Conservation (phyloP, 768 basidiomycete species). For the Gymnopilus dilepis region DNA sequence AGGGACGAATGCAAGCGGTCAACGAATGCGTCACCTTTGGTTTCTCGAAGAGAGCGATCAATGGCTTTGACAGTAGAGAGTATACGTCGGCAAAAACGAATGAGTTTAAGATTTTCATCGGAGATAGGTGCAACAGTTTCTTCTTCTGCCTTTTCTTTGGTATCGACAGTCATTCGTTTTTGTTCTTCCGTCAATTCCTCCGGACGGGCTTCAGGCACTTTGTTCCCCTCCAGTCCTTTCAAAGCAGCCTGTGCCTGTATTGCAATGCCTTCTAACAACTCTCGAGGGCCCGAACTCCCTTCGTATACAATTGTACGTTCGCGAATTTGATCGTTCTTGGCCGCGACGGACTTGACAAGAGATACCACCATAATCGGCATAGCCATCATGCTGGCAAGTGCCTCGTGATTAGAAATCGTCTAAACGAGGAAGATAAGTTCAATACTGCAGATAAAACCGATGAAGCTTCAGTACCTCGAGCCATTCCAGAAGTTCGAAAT, state of each 20-base stretch:
- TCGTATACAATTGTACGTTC: slow-evolving; percentile 90
- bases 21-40: slow-evolving; percentile 88
- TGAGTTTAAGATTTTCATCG: slow-evolving; percentile 81
- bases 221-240: slow-evolving; percentile 80
- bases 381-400: slow-evolving; percentile 93
- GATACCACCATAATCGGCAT: slow-evolving; percentile 94
- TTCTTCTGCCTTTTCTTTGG: slow-evolving; percentile 73
- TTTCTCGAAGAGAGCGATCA: slow-evolving; percentile 85
- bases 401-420: slow-evolving; percentile 94
- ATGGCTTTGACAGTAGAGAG: slow-evolving; percentile 82
- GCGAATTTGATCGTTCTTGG: slow-evolving; percentile 65
- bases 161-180: slow-evolving; percentile 78
- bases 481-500: slow-evolving; percentile 92
- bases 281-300: slow-evolving; percentile 89
- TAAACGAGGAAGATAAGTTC: slow-evolving; percentile 35
- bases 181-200: slow-evolving; percentile 87
- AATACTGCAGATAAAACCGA: background rate
- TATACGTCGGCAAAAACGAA: slow-evolving; percentile 86
- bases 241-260: slow-evolving; percentile 93
- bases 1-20: slow-evolving; percentile 75
- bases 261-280: slow-evolving; percentile 87
- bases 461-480: slow-evolving; percentile 65
- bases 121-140: slow-evolving; percentile 42
- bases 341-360: slow-evolving; percentile 65
- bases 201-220: slow-evolving; percentile 48